Base-by-base conservation (phyloP, 1,284 basidiomycete genomes). In the Pholiota adiposa region DNA sequence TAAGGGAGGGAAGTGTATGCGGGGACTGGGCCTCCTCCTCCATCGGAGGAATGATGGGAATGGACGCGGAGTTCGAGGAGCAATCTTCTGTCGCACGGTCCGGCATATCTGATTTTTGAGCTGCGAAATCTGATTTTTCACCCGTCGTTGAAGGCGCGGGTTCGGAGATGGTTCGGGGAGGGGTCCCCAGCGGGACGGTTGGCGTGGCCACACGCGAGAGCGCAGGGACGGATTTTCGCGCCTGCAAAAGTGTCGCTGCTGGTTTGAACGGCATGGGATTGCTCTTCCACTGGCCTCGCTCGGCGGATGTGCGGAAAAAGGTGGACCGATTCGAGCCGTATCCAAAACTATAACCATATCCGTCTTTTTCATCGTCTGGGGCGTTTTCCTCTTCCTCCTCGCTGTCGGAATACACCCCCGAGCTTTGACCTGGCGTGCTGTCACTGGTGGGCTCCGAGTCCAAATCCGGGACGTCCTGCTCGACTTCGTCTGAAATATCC, bases 251-350 rank as follows among this genome's bases (percentile, higher is more conserved):
- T 43, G 64, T 54, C 46, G 62, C 56, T 21, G 41, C 41, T 51
- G 66, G 63, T 61, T 67, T 68, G 46, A 66, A 56, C 0, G 75
- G 71, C 25, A 77, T 67, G 1, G 82, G 81, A 61, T 83, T 83
- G 49, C 71, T 80, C 63, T 75, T 72, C 83, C 83, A 84, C 51
- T 76, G 75, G 11, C 83, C 83, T 48, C 83, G 82, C 63, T 84
- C 83, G 3, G 80, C 76, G 48, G 83, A 84, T 16, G 76, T 75
- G 38, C 76, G 73, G 64, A 84, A 84, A 62, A 76, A 82, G 6
- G 81, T 83, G 56, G 76, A 73, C 50, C 77, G 79, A 36, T 65
- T 43, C 51, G 69, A 69, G 27, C 59, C 60, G 56, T 68, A 58
- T 8, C 66, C 62, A 50, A 73, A 73, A 44, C 62, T 67, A 46